Base-by-base conservation (phyloP, 306 rosid species). In the Vicia villosa region DNA sequence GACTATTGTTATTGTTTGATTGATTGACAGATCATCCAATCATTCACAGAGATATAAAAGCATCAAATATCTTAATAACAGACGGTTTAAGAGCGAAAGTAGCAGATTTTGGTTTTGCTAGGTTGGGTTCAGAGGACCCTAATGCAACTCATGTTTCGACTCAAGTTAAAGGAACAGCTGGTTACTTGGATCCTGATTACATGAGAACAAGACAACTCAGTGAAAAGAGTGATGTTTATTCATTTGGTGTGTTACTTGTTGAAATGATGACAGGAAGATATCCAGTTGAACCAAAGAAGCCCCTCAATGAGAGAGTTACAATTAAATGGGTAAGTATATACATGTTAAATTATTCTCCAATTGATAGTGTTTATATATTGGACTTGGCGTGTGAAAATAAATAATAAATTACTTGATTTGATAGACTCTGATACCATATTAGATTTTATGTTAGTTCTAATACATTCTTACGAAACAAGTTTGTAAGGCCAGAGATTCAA, bases 101-200 rank as follows among this genome's bases (percentile, higher is more conserved):
- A 55, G 87, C 99, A 2, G 99, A 95, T 71, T 95, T 95, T 56
- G 97, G 99, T 69, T 91, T 95, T 62, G 97, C 99, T 11, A 76
- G 95, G 69, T 56, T 77, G 46, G 88, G 84, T 7, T 28, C 84
- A 30, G 88, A 78, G 5, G 96, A 91, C 60, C 77, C 85, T 5
- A 37, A 16, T 10, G 89, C 81, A 75, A 95, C 96, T 50, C 97
- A 95, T 40, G 15, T 95, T 65, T 91, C 97, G 66, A 95, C 99
- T 45, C 88, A 87, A 76, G 54, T 95, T 10, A 95, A 95, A 84
- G 99, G 99, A 80, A 95, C 99, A 45, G 95, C 97, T 32, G 99
- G 99, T 11, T 95, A 95, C 65, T 71, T 95, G 82, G 97, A 95
- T 74, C 99, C 99, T 45, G 99, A 89, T 81, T 95, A 95, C 81